Conservation (phyloP, 2,329 filamentous ascomycete genomes). For the Tolypocladium nubicola region DNA sequence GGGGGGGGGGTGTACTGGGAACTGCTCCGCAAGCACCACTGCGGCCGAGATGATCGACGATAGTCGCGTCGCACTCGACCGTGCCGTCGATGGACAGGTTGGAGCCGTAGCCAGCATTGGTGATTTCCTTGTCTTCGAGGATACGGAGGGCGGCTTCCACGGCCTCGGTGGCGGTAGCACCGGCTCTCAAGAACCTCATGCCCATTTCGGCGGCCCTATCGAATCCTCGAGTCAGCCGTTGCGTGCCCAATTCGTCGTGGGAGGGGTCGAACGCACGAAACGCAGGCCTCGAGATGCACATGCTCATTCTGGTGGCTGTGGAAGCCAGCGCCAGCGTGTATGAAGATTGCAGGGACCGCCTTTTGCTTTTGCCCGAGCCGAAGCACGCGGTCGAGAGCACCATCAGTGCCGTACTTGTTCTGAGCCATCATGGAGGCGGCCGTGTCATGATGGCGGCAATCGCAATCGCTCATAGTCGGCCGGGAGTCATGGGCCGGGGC, state of each 20-base stretch:
- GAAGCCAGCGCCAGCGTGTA: constrained; percentile 91
- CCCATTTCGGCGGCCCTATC: constrained; percentile 68
- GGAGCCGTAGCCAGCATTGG: constrained; percentile 92
- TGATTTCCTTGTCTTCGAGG: constrained; percentile 90
- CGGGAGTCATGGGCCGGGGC: constrained; percentile 10
- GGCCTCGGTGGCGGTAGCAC: constrained; percentile 74
- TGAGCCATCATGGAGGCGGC: constrained; percentile 33
- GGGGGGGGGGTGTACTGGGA: constrained; percentile 53
- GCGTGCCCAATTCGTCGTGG: too few relatives aligned
- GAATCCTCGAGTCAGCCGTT: constrained; percentile 1
- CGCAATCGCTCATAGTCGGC: constrained; percentile 18
- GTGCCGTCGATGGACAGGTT: constrained; percentile 84
- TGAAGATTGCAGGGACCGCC: constrained; percentile 65
- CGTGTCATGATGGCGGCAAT: constrained; percentile 13
- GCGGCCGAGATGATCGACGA: constrained; percentile 82
- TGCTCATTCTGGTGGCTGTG: constrained; percentile 81
- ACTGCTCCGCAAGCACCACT: constrained; percentile 92
- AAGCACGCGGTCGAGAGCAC: constrained; percentile 28
- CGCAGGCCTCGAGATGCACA: constrained; percentile 76
- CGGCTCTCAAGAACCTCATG: constrained; percentile 71
- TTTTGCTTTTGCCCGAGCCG: constrained; percentile 23
- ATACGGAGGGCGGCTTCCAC: constrained; percentile 81
- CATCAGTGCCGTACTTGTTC: constrained; percentile 33
- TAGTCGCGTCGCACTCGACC: constrained; percentile 89
- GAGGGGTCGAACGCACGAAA: constrained; percentile 52